Evolutionary conservation across 495 filamentous ascomycete species (phyloP), one percentile per base, ranked within the genome.

Genomic region (Hamigera avellanea): DNA sequence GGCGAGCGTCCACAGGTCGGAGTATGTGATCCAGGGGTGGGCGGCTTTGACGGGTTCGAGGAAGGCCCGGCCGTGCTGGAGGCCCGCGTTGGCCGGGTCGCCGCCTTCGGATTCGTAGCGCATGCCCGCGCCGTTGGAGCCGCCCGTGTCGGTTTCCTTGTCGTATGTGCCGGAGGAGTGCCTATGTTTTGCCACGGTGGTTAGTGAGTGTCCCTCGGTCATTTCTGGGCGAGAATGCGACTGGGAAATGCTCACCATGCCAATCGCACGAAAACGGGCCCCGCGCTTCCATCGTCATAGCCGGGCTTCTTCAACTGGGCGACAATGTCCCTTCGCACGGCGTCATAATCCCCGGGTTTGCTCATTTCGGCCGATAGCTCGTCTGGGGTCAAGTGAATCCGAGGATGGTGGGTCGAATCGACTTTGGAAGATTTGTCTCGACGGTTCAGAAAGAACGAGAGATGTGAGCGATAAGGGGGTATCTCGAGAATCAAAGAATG

Each of bases 81-180:
- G 65, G 25, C 74, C 75, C 2, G 74, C 73, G 54, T 78, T 78
- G 26, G 74, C 67, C 1, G 75, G 74, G 45, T 80, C 74, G 39
- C 73, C 74, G 35, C 73, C 73, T 50, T 77, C 73, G 1, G 61
- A 58, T 57, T 80, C 73, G 46, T 76, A 78, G 8, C 74, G 68
- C 73, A 77, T 80, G 25, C 74, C 74, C 1, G 75, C 74, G 41
- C 75, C 74, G 44, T 78, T 78, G 7, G 68, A 75, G 15, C 75
- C 73, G 25, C 75, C 75, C 1, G 73, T 78, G 49, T 73, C 66
- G 26, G 70, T 66, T 26, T 62, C 59, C 15, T 59, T 54, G 49
- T 75, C 69, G 53, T 80, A 78, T 0, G 73, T 78, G 10, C 75
- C 74, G 0, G 75, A 53, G 27, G 70, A 70, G 57, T 80, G 74